Percentiles rank a stretch among this genome's conserved stretches.
Conservation (phyloP, 108 stramenopile species). For the Skeletonema tropicum region DNA sequence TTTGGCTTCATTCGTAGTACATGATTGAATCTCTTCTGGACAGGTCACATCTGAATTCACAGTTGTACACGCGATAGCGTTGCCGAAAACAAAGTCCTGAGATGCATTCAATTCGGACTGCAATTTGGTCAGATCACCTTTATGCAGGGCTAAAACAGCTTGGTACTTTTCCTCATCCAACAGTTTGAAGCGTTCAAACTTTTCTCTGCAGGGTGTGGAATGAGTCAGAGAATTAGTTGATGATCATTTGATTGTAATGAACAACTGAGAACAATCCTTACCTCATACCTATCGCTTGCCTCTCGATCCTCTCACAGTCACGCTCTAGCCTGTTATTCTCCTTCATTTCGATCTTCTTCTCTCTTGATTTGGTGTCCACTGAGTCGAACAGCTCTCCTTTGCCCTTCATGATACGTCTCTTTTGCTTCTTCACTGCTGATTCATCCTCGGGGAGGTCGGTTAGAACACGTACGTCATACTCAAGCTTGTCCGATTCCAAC, state of each 20-base stretch:
- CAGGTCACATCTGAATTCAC: slow-evolving; percentile 27
- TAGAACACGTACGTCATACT: slow-evolving; percentile 44
- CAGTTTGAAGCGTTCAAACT: slow-evolving; percentile 48
- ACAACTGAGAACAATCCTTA: neutral
- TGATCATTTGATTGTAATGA: no score
- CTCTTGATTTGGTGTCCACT: slow-evolving; percentile 21
- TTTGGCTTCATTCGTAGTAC: slow-evolving; percentile 7
- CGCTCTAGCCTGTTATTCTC: slow-evolving; percentile 42
- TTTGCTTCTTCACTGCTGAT: slow-evolving; percentile 38
- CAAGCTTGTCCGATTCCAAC: slow-evolving; percentile 46
- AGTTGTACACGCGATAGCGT: slow-evolving; percentile 29
- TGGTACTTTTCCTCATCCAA: slow-evolving; percentile 47
- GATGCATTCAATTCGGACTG: slow-evolving; percentile 37
- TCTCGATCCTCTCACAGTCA: slow-evolving; percentile 51
- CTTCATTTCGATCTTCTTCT: slow-evolving; percentile 13
- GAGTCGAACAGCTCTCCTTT: slow-evolving; percentile 36
- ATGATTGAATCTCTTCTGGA: slow-evolving; percentile 2
- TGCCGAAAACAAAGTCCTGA: slow-evolving; percentile 40
- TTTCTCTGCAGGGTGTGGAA: slow-evolving; percentile 10
- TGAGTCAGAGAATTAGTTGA: neutral
- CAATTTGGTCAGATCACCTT: slow-evolving; percentile 39
- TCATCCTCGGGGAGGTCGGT: slow-evolving; percentile 43
- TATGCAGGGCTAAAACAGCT: slow-evolving; percentile 33
- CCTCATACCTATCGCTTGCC: slow-evolving; percentile 40
- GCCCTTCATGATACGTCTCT: slow-evolving; percentile 46